Conservation (phyloP, 2,329 filamentous ascomycete species). For the Pseudocercospora cruenta region DNA sequence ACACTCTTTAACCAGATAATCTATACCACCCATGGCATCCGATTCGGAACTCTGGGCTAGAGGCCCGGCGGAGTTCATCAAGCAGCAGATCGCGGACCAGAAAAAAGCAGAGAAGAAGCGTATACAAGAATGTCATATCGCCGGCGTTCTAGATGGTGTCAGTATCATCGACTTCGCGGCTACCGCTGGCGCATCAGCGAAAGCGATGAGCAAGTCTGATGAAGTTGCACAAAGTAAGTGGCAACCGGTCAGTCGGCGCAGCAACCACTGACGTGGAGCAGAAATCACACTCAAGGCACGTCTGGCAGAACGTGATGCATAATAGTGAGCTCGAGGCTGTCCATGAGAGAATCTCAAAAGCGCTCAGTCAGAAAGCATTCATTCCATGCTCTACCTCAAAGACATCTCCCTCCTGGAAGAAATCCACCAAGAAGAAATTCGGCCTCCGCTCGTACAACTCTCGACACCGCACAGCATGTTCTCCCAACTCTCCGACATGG, state of each 20-base stretch:
- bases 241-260: neutral
- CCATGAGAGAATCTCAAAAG: neutral
- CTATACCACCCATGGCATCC: constrained; percentile 28
- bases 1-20: neutral
- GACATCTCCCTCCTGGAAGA: constrained; percentile 36
- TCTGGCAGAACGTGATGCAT: neutral
- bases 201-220: neutral
- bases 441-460: constrained; percentile 43
- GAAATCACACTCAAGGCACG: neutral
- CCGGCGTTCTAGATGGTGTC: constrained; percentile 7
- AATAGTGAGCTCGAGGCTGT: neutral
- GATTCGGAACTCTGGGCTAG: constrained; percentile 17
- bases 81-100: neutral
- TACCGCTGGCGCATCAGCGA: neutral
- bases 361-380: constrained; percentile 32
- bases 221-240: neutral
- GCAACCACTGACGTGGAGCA: neutral
- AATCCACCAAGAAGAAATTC: constrained; percentile 49
- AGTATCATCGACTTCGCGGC: constrained; percentile 13
- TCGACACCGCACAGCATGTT: constrained; percentile 47
- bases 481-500: constrained; percentile 47
- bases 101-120: neutral
- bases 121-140: constrained; percentile 5
- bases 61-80: constrained; percentile 10
- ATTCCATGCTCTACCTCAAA: constrained; percentile 36